Evolutionary conservation across 2,329 filamentous ascomycete species (phyloP), one percentile per base, ranked within the genome.

Genomic region (Cladosporium sp.): DNA sequence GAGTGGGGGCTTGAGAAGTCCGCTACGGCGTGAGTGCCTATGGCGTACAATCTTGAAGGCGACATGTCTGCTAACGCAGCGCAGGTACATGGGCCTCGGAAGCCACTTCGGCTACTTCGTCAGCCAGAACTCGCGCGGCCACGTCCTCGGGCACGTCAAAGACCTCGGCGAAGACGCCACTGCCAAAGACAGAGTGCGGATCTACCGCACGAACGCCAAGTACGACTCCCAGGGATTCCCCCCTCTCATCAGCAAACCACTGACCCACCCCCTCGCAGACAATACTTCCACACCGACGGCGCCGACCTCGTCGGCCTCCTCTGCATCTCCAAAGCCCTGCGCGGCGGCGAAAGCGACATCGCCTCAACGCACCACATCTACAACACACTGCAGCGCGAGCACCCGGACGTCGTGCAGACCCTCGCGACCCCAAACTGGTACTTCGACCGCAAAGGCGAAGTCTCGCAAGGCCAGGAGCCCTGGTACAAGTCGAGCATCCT

Each of bases 371-470:
- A 95, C 68, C 74, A 83, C 58, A 86, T 93, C 28, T 93, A 86
- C 81, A 93, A 93, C 69, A 78, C 78, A 40, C 75, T 95, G 37
- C 86, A 89, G 66, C 70, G 69, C 34, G 81, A 90, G 65, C 77
- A 87, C 19, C 87, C 88, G 0, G 87, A 90, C 61, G 84, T 93
- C 1, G 84, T 87, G 0, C 81, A 86, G 67, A 76, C 83, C 9
- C 74, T 93, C 49, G 85, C 86, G 0, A 72, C 84, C 66, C 88
- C 88, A 0, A 80, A 89, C 56, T 95, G 88, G 89, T 92, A 93
- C 73, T 90, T 93, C 67, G 89, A 95, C 70, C 84, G 89, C 52
- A 93, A 95, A 73, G 88, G 89, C 7, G 88, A 93, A 74, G 81
- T 79, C 1, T 86, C 82, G 16, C 72, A 76, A 10, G 87, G 86